A percentile compares a stretch with the other conserved stretches of the same genome.
Conservation (phyloP, 768 basidiomycete species). For the Mycena vitilis region DNA sequence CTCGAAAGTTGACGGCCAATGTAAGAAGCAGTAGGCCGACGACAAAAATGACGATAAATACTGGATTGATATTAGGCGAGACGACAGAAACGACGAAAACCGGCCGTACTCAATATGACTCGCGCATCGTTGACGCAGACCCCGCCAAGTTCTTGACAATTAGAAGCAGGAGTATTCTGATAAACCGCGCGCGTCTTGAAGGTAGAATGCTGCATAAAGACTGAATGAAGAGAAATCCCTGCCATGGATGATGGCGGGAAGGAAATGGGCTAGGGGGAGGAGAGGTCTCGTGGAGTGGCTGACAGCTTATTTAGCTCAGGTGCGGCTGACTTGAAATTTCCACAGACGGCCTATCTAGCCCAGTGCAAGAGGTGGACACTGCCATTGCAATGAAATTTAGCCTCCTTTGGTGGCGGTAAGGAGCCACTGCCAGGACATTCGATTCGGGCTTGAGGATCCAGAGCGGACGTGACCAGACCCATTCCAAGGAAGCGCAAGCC, state of each 20-base stretch:
- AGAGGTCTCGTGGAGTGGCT: conserved; percentile 10
- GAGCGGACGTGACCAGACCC: neutral
- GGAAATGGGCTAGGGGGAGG: conserved; percentile 1
- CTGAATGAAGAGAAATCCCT: neutral
- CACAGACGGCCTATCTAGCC: neutral
- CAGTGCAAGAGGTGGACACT: neutral
- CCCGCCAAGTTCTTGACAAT: conserved; percentile 13
- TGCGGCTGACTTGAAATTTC: conserved; percentile 1
- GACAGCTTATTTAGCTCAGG: conserved; percentile 16
- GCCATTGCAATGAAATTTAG: conserved; percentile 10
- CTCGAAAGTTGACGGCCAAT: conserved; percentile 18
- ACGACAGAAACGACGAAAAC: neutral
- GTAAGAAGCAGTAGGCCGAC: conserved; percentile 17
- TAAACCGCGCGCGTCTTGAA: conserved; percentile 17
- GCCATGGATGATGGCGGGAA: neutral
- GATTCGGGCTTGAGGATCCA: neutral
- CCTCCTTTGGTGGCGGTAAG: conserved; percentile 16
- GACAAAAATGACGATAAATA: conserved; percentile 17
- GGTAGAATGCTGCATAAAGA: conserved; percentile 9
- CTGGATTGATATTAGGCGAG: neutral
- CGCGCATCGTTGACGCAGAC: conserved; percentile 11
- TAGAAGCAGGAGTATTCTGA: conserved; percentile 15
- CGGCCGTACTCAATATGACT: conserved; percentile 17
- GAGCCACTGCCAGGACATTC: neutral
- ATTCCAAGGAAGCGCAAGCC: neutral